Base-by-base conservation (phyloP, 805 yeast genomes). In the Wickerhamiella kurtzmanii region DNA sequence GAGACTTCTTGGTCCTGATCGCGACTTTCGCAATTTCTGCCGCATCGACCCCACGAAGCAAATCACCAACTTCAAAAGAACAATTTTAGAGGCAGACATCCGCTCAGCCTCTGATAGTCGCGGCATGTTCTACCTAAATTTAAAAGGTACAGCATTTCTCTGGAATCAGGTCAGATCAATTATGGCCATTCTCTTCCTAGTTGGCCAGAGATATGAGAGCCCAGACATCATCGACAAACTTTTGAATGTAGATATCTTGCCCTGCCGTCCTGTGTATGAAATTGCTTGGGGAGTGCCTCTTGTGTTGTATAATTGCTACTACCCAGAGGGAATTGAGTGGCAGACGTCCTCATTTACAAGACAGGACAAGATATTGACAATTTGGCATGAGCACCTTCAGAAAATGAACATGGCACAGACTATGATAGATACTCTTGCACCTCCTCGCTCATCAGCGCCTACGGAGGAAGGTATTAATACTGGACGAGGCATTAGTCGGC, bases 111-210 rank as follows among this genome's bases (percentile, higher is more conserved):
- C 19, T 6, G 25, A 38, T 18, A 38, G 8, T 6, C 25, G 8
- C 8, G 25, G 25, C 15, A 69, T 75, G 46, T 82, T 70, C 57
- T 80, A 79, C 48, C 77, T 89, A 61, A 87, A 86, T 60, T 66
- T 92, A 45, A 71, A 74, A 51, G 98, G 98, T 0, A 70, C 83
- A 1, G 98, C 97, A 6, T 92, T 92, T 56, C 65, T 92, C 47
- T 92, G 97, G 97, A 97, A 92, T 61, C 98, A 92, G 64, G 98
- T 92, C 17, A 74, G 98, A 48, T 87, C 95, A 55, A 92, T 92
- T 92, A 76, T 87, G 67, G 95, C 95, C 0, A 69, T 82, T 9
- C 61, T 92, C 47, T 76, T 92, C 46, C 64, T 82, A 20, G 78
- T 87, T 5, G 98, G 96, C 0, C 95, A 87, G 62, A 68, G 69